These are phyloP conservation scores for Fraxinus sp. DNA, from an alignment of 305 asterid species.

Conservation along the genomic window DNA sequence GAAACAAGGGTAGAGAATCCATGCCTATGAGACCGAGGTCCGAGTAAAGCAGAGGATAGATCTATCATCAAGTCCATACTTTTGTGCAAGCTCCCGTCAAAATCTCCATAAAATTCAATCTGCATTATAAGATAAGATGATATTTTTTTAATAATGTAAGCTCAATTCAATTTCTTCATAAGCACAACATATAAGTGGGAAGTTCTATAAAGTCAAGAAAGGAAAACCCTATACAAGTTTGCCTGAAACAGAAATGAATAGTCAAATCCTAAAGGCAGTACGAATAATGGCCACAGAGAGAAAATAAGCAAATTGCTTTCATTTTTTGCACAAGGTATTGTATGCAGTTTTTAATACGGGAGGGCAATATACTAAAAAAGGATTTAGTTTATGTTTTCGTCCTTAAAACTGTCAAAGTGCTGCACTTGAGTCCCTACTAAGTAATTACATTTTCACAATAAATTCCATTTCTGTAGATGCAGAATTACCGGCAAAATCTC, in stretches of 20 bases:
- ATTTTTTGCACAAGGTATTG: neutral
- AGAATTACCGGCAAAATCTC: neutral
- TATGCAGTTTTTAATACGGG: neutral
- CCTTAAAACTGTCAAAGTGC: neutral
- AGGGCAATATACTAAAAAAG: neutral
- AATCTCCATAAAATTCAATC: conserved; percentile 96
- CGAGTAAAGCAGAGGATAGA: conserved; percentile 77
- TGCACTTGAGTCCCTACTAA: neutral
- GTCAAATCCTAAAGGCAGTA: neutral
- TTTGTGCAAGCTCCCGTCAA: conserved; percentile 91
- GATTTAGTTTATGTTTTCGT: neutral
- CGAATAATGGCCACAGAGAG: neutral
- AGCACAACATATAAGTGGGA: neutral
- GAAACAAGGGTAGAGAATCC: neutral
- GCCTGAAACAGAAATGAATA: neutral
- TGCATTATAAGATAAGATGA: conserved; percentile 24
- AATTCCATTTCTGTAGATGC: neutral
- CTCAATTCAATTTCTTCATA: neutral
- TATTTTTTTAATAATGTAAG: neutral
- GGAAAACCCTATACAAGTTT: neutral
- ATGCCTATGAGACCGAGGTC: conserved; percentile 85
- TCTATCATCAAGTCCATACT: conserved; percentile 72
- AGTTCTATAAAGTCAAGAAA: neutral
- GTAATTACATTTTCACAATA: neutral
- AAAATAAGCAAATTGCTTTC: neutral